phyloP scores from a whole-genome alignment of 495 filamentous ascomycete genomes.

The Hypomontagnella submonticulosa region DNA sequence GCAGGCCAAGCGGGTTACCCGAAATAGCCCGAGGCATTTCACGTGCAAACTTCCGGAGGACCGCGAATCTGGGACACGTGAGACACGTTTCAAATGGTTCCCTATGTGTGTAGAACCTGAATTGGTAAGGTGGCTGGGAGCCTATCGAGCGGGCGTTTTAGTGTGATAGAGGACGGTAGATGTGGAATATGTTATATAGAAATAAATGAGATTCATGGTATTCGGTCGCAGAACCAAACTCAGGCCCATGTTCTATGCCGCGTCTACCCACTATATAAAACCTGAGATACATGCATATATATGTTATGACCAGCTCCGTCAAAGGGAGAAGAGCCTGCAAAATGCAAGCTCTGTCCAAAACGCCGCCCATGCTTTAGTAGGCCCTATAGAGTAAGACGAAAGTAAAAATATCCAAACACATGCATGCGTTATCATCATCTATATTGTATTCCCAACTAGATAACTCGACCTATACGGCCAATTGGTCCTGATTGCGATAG shows the following conservation, averaged over 20 bases:
- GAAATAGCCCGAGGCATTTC: constrained; percentile 33
- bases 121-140: background rate
- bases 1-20: constrained; percentile 25
- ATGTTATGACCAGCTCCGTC: constrained; percentile 41
- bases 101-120: background rate
- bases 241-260: constrained; percentile 43
- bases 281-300: constrained; percentile 37
- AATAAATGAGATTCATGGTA: constrained; percentile 42
- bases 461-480: constrained; percentile 54
- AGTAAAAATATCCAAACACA: constrained; percentile 15
- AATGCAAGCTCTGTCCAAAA: constrained; percentile 47
- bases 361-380: constrained; percentile 49
- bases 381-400: constrained; percentile 21
- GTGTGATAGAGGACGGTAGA: constrained; percentile 2
- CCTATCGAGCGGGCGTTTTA: constrained; percentile 14
- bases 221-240: constrained; percentile 27
- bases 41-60: constrained; percentile 10
- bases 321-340: constrained; percentile 40
- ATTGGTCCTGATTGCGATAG: constrained; percentile 59
- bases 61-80: constrained; percentile 14
- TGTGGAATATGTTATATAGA: background rate
- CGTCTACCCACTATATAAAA: constrained; percentile 35
- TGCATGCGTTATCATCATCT: constrained; percentile 29
- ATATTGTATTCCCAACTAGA: constrained; percentile 1
- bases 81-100: constrained; percentile 8